Base-by-base conservation (phyloP, 495 filamentous ascomycete species). In the Hypoxylon rickii region DNA sequence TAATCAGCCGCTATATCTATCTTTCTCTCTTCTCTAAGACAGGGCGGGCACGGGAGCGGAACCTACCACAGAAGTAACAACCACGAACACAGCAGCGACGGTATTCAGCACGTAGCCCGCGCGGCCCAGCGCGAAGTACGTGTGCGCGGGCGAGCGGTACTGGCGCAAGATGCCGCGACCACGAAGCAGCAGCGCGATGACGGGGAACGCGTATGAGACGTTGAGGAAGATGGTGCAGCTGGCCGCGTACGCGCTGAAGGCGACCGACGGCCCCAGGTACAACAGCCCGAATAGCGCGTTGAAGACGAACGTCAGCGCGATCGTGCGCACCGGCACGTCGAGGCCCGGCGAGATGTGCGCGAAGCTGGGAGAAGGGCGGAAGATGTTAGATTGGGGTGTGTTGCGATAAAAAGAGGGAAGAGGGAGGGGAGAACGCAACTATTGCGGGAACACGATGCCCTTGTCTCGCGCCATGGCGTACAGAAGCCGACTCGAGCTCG, bases 391-490 rank as follows among this genome's bases (percentile, higher is more conserved):
- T n/a, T 24, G 24, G 5, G 11, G 3, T 3, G 10, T 16, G 24
- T 16, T 17, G 32, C n/a, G 7, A 43, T 26, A 29, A 10, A 33
- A 19, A 39, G 1, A 16, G 8, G 22, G 19, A 7, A 36, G 8
- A 17, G n/a, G 36, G 12, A 18, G 17, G 6, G 37, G 31, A 12
- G 24, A 12, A 10, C 7, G 15, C 13, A 55, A 72, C 69, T 62
- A 73, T 29, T 66, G 44, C 53, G 73, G 77, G 46, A 56, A 67
- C 0, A 77, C 74, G 2, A 83, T 69, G 2, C 82, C 81, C 50
- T 77, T 77, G 47, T 84, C 82, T n/a, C 82, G 74, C n/a, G 81
- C 76, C 56, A 84, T 83, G 0, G 80, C 75, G 73, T 78, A 83
- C 8, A 76, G 70, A 19, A 83, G 52, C 7, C 81, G 70, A 7